Percentiles rank a stretch among this genome's conserved stretches.
These are phyloP conservation scores for Dendrobium nobile DNA, from an alignment of 106 monocot species.

Conservation along the genomic window DNA sequence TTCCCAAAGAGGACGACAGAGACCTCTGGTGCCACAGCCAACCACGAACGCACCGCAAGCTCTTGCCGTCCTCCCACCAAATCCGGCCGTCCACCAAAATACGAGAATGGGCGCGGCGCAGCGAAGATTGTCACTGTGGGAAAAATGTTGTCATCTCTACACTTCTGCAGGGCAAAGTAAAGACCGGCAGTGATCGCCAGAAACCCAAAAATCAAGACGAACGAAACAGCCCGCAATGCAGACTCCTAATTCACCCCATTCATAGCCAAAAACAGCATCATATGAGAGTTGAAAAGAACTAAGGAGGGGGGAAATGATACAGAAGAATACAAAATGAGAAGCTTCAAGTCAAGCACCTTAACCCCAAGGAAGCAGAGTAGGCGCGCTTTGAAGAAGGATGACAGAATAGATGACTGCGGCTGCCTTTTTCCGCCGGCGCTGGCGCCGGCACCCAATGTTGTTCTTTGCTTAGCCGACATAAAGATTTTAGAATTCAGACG, in stretches of 20 bases:
- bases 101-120: conserved; percentile 37
- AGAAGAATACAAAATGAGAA: background rate
- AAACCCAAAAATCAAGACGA: background rate
- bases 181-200: background rate
- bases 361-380: background rate
- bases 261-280: background rate
- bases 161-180: background rate
- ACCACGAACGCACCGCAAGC: conserved; percentile 82
- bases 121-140: conserved; percentile 58
- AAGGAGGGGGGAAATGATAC: too few relatives aligned
- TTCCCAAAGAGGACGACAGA: conserved; percentile 66
- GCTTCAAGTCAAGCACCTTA: background rate
- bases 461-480: background rate
- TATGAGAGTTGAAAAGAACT: background rate
- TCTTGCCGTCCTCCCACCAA: conserved; percentile 36
- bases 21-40: conserved; percentile 45
- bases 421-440: background rate
- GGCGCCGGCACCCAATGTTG: background rate
- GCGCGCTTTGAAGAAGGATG: background rate
- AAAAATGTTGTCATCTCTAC: conserved; percentile 7
- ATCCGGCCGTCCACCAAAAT: conserved; percentile 5
- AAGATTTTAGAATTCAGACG: background rate
- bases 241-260: background rate
- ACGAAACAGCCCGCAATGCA: background rate
- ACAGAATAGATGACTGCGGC: background rate